Conservation (phyloP, 2,329 filamentous ascomycete species). For the Venturiaceae sp. region DNA sequence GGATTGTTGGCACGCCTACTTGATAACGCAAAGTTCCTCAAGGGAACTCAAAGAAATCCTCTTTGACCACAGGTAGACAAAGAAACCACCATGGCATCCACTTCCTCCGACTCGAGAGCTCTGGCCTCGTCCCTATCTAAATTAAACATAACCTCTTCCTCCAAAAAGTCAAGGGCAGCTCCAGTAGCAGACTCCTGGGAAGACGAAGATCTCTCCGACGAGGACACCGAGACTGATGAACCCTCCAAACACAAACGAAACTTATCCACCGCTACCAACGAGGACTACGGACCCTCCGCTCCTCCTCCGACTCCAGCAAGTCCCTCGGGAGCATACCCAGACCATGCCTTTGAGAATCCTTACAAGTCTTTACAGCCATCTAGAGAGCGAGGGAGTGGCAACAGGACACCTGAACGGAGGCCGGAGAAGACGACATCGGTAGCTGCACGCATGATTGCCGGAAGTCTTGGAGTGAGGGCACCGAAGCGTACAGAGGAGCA, state of each 20-base stretch:
- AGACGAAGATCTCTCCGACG: constrained; percentile 49
- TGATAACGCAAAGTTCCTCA: neutral
- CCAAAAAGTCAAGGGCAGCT: neutral
- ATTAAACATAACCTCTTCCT: neutral
- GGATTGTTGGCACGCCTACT: neutral
- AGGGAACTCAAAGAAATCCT: neutral
- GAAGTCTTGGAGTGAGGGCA: constrained; percentile 70
- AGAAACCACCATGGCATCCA: neutral
- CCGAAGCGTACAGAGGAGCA: constrained; percentile 83
- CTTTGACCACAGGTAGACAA: neutral
- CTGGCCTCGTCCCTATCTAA: constrained; percentile 15
- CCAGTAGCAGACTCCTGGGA: constrained; percentile 65
- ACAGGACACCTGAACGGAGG: constrained; percentile 9
- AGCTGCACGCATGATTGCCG: constrained; percentile 80
- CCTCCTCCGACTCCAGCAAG: constrained; percentile 9
- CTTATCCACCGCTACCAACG: constrained; percentile 55
- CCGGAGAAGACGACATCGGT: constrained; percentile 94
- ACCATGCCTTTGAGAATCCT: constrained; percentile 8
- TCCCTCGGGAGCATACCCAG: constrained; percentile 12
- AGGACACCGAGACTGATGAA: constrained; percentile 20
- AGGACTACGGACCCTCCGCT: constrained; percentile 22
- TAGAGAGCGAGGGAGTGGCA: neutral
- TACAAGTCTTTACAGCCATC: neutral
- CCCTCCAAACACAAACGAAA: constrained; percentile 13
- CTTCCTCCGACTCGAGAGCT: neutral